phyloP scores from a whole-genome alignment of 352 stramenopile genomes.

The Globisporangium canariense region DNA sequence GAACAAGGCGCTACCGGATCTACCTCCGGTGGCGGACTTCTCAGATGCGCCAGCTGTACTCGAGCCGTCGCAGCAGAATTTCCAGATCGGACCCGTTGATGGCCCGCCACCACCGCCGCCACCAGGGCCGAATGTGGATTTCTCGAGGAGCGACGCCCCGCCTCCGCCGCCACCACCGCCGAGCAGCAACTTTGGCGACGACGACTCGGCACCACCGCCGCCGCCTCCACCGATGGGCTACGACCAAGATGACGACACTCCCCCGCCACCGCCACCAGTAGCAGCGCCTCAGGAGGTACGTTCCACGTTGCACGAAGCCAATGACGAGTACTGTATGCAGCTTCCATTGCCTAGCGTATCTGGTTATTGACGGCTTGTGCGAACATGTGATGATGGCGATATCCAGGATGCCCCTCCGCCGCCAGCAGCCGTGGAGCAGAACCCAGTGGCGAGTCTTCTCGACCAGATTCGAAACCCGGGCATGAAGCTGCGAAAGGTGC shows the following conservation, averaged over 20 bases:
- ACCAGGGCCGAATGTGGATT: constrained; percentile 54
- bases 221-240: constrained; percentile 34
- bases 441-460: constrained; percentile 40
- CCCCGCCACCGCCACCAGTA: constrained; percentile 45
- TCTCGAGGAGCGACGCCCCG: constrained; percentile 35
- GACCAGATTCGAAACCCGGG: constrained; percentile 63
- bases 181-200: constrained; percentile 35
- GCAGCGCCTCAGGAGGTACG: constrained; percentile 28
- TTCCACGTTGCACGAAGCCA: not conserved
- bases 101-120: constrained; percentile 59
- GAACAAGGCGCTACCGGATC: constrained; percentile 69
- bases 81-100: constrained; percentile 68
- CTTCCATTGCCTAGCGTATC: not conserved
- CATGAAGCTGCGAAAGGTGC: constrained; percentile 54
- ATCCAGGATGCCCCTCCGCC: constrained; percentile 29
- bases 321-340: not conserved
- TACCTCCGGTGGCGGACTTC: constrained; percentile 64
- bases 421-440: constrained; percentile 24
- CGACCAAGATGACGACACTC: constrained; percentile 35
- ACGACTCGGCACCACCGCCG: constrained; percentile 39
- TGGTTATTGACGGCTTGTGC: not conserved
- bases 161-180: constrained; percentile 52
- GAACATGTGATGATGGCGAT: not conserved
- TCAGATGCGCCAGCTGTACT: constrained; percentile 55
- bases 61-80: constrained; percentile 51